Conservation (phyloP, 1,284 basidiomycete genomes). For the Ceratorhiza oryzae-sativae region DNA sequence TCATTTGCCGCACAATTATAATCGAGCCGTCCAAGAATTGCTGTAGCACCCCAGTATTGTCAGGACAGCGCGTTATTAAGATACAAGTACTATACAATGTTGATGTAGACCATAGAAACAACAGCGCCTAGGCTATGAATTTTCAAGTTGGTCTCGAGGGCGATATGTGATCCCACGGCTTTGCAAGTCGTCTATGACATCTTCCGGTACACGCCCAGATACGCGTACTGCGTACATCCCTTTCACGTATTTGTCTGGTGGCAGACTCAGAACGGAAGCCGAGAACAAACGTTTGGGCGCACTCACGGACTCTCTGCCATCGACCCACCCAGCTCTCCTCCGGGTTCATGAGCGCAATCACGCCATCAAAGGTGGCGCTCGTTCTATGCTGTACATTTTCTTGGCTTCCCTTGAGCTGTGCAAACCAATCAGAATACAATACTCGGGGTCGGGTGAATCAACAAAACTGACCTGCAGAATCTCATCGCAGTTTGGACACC, state of each 20-base stretch:
- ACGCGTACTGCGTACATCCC: slow-evolving; percentile 91
- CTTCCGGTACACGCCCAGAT: slow-evolving; percentile 83
- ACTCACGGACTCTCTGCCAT: slow-evolving; percentile 89
- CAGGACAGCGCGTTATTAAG: background rate
- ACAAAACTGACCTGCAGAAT: slow-evolving; percentile 76
- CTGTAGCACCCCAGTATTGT: slow-evolving; percentile 45
- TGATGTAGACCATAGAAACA: background rate
- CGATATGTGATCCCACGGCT: slow-evolving; percentile 80
- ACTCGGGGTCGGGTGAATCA: too few species aligned
- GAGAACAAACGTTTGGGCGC: background rate
- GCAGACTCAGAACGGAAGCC: background rate
- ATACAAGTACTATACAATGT: slow-evolving; percentile 18
- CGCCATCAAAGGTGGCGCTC: slow-evolving; percentile 93
- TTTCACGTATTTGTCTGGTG: slow-evolving; percentile 78
- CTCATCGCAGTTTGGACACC: slow-evolving; percentile 98
- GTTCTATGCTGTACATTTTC: slow-evolving; percentile 90
- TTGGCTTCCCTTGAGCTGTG: slow-evolving; percentile 86
- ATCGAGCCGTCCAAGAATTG: slow-evolving; percentile 69
- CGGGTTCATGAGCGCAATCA: slow-evolving; percentile 88
- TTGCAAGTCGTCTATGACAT: slow-evolving; percentile 80
- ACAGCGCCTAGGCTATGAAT: slow-evolving; percentile 17
- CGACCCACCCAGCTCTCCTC: slow-evolving; percentile 94
- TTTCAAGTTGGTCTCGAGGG: slow-evolving; percentile 65
- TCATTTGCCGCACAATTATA: slow-evolving; percentile 72
- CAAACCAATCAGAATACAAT: slow-evolving; percentile 6